phyloP scores from a whole-genome alignment of 352 stramenopile species.

The Blastocystis sp. region DNA sequence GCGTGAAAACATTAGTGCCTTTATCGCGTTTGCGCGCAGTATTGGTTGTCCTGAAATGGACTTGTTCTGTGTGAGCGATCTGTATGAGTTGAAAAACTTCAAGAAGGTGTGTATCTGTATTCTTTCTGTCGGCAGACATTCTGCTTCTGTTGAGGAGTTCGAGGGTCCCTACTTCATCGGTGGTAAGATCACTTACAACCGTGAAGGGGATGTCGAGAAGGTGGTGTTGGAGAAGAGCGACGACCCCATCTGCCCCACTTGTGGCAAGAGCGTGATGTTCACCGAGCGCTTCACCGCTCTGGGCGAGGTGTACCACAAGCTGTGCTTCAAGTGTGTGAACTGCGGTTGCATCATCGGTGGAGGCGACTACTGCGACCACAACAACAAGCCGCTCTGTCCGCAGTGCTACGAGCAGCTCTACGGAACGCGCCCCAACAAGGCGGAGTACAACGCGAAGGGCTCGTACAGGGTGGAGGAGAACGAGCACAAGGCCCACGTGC shows the following conservation, averaged over 20 bases:
- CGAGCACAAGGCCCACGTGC: background rate
- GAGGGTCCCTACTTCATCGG: constrained; percentile 49
- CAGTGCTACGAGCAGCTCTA: constrained; percentile 57
- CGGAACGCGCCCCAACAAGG: constrained; percentile 23
- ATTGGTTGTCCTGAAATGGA: constrained; percentile 46
- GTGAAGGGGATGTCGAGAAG: background rate
- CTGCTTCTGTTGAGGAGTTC: background rate
- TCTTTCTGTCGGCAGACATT: constrained; percentile 11
- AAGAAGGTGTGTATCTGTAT: constrained; percentile 60
- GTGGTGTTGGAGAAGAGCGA: background rate
- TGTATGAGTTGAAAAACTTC: constrained; percentile 59
- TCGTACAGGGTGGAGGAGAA: constrained; percentile 3
- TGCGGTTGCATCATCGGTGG: constrained; percentile 32
- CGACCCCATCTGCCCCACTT: constrained; percentile 25
- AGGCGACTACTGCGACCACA: constrained; percentile 53
- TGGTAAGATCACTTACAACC: constrained; percentile 35
- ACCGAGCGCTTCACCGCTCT: constrained; percentile 47
- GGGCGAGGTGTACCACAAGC: constrained; percentile 50
- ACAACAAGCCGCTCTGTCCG: constrained; percentile 53
- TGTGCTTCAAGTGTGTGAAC: constrained; percentile 54
- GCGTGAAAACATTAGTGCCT: constrained; percentile 33
- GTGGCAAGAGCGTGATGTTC: constrained; percentile 38
- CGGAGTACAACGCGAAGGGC: background rate
- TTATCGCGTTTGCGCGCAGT: constrained; percentile 28
- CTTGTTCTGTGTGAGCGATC: constrained; percentile 58